These are phyloP conservation scores for Spathaspora hagerdaliae DNA, from an alignment of 805 yeast species.

Conservation along the genomic window DNA sequence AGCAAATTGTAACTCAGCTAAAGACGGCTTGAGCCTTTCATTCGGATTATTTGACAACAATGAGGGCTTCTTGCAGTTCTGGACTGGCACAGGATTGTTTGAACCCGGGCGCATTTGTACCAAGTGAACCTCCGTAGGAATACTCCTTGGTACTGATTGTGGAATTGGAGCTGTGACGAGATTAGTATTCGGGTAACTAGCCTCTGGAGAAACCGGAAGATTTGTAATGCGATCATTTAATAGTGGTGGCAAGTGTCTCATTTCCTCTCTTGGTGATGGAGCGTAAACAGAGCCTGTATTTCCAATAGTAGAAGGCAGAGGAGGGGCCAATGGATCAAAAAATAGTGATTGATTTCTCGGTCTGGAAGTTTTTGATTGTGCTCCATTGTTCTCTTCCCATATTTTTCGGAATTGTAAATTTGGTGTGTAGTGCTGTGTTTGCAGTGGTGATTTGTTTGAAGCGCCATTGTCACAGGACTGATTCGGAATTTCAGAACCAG, in stretches of 20 bases:
- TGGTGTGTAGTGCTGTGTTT: slow-evolving; percentile 14
- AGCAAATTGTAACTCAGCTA: neutral
- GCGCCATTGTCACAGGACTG: neutral
- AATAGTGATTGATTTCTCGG: slow-evolving; percentile 46
- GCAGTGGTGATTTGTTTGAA: neutral
- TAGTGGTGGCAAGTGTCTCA: neutral
- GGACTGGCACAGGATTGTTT: too few relatives aligned
- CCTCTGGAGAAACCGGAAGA: neutral
- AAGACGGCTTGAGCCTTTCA: too few relatives aligned
- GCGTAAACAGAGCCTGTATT: slow-evolving; percentile 1
- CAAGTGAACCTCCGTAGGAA: neutral
- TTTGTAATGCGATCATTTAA: neutral
- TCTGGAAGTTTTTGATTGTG: slow-evolving; percentile 12
- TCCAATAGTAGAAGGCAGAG: neutral
- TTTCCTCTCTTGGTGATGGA: neutral
- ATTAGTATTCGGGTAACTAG: neutral
- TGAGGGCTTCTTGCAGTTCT: too few relatives aligned
- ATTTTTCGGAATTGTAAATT: slow-evolving; percentile 32
- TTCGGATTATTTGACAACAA: too few relatives aligned
- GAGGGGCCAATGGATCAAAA: slow-evolving; percentile 43
- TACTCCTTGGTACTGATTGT: slow-evolving; percentile 3
- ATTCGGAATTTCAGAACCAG: neutral
- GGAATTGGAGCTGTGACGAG: slow-evolving; percentile 2
- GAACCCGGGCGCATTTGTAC: too few relatives aligned
- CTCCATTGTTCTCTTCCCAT: slow-evolving; percentile 20